Percentiles rank a stretch among this genome's conserved stretches.
Evolutionary conservation across 768 basidiomycete species (phyloP).

Genomic region (Trametes meyenii): DNA sequence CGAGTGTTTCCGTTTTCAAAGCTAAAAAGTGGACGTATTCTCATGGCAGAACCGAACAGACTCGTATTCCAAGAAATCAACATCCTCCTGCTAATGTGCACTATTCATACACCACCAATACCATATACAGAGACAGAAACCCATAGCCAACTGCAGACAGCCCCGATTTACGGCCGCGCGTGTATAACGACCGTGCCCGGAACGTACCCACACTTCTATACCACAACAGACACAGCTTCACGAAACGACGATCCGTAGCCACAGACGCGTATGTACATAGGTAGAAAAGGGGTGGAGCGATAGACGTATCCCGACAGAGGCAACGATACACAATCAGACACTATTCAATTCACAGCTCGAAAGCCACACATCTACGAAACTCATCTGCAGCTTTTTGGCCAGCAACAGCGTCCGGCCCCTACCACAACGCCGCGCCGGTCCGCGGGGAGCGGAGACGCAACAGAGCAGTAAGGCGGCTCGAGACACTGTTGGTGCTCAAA

Average conservation of each 20-base stretch:
- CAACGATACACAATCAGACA: neutral
- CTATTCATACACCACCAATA: too few species aligned
- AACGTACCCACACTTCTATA: constrained; percentile 1
- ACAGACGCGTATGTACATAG: neutral
- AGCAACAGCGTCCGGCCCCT: constrained; percentile 20
- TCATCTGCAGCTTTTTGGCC: constrained; percentile 26
- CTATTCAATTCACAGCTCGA: neutral
- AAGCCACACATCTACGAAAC: constrained; percentile 12
- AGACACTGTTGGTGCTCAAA: constrained; percentile 32
- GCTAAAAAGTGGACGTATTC: too few species aligned
- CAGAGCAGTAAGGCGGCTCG: neutral
- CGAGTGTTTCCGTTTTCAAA: too few species aligned
- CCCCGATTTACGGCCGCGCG: neutral
- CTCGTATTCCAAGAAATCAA: too few species aligned
- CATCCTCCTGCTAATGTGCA: too few species aligned
- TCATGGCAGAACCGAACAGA: too few species aligned
- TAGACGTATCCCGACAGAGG: neutral
- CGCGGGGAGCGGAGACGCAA: neutral
- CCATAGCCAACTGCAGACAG: neutral
- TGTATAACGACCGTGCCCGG: neutral
- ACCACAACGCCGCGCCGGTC: neutral
- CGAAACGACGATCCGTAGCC: neutral
- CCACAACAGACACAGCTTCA: neutral
- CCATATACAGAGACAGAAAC: neutral
- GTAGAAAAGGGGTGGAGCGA: neutral